A percentile compares a stretch with the other conserved stretches of the same genome.
Evolutionary conservation across 225 moss, liverwort and hornwort genomes (phyloP).

Genomic region (Polytrichum formosum): DNA sequence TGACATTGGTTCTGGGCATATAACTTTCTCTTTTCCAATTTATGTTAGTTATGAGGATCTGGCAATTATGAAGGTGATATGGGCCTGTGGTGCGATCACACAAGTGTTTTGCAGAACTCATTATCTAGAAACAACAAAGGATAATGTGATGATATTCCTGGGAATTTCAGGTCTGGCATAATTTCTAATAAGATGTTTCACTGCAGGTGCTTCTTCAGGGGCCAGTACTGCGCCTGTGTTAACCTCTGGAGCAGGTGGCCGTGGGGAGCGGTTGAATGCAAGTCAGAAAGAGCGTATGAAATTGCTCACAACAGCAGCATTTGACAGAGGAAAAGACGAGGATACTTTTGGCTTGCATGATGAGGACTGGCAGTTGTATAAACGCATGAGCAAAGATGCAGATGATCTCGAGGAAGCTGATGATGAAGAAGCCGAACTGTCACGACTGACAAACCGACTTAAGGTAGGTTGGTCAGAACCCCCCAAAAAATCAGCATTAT

Average conservation of each 20-base stretch:
- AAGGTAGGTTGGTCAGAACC: conserved; percentile 41
- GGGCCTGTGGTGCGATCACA: no score
- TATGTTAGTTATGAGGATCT: no score
- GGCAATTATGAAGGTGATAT: no score
- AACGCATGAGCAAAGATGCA: conserved; percentile 92
- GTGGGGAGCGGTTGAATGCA: conserved; percentile 85
- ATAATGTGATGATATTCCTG: background rate
- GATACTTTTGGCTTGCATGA: conserved; percentile 95
- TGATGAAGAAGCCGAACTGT: conserved; percentile 86
- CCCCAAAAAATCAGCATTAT: no score
- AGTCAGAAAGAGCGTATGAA: conserved; percentile 94
- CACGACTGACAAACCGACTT: conserved; percentile 67
- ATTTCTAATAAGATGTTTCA: background rate
- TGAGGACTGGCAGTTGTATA: conserved; percentile 98
- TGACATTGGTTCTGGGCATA: no score
- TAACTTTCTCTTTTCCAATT: no score
- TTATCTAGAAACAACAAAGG: no score
- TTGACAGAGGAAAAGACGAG: conserved; percentile 97
- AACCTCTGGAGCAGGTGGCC: conserved; percentile 84
- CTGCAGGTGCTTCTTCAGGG: conserved; percentile 53
- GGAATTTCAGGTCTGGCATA: conserved; percentile 1
- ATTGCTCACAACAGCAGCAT: conserved; percentile 85
- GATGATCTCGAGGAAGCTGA: conserved; percentile 91
- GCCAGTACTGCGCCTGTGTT: conserved; percentile 24
- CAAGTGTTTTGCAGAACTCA: no score